phyloP scores from a whole-genome alignment of 495 filamentous ascomycete genomes.

The Glonium stellatum region DNA sequence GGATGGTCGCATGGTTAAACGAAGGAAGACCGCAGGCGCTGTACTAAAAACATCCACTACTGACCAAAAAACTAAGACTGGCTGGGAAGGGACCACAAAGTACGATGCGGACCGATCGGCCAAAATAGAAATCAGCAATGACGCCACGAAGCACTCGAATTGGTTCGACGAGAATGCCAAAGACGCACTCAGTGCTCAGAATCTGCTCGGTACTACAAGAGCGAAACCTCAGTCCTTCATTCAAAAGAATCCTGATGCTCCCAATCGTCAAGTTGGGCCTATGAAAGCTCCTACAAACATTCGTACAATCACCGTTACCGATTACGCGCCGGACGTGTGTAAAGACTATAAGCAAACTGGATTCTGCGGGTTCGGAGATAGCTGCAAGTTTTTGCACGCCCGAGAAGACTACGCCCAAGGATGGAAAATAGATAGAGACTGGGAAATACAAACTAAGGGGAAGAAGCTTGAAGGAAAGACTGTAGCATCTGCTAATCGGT shows the following conservation, averaged over 20 bases:
- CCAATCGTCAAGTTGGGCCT: slow-evolving; percentile 66
- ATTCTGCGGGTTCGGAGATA: slow-evolving; percentile 73
- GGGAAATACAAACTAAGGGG: slow-evolving; percentile 77
- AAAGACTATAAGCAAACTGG: slow-evolving; percentile 93
- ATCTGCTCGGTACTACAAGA: slow-evolving; percentile 59
- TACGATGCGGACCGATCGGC: slow-evolving; percentile 54
- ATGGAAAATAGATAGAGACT: slow-evolving; percentile 91
- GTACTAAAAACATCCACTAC: slow-evolving; percentile 51
- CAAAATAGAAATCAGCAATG: slow-evolving; percentile 60
- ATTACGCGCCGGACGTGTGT: slow-evolving; percentile 90
- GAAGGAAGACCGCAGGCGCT: slow-evolving; percentile 49
- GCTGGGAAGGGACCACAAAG: slow-evolving; percentile 46
- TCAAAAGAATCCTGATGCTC: slow-evolving; percentile 75
- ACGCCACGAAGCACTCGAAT: slow-evolving; percentile 88
- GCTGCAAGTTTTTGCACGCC: slow-evolving; percentile 82
- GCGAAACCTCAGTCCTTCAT: slow-evolving; percentile 55
- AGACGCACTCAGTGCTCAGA: slow-evolving; percentile 48
- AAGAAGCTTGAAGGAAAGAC: slow-evolving; percentile 59
- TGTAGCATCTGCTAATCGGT: slow-evolving; percentile 53
- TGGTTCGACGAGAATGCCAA: slow-evolving; percentile 72
- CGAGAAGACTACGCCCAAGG: slow-evolving; percentile 87
- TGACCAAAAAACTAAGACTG: slow-evolving; percentile 35
- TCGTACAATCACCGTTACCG: slow-evolving; percentile 80
- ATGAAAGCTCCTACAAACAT: slow-evolving; percentile 86
- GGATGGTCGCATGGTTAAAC: slow-evolving; percentile 64